These are phyloP conservation scores for Solanum pennellii DNA, from an alignment of 257 asterid genomes.

Conservation along the genomic window DNA sequence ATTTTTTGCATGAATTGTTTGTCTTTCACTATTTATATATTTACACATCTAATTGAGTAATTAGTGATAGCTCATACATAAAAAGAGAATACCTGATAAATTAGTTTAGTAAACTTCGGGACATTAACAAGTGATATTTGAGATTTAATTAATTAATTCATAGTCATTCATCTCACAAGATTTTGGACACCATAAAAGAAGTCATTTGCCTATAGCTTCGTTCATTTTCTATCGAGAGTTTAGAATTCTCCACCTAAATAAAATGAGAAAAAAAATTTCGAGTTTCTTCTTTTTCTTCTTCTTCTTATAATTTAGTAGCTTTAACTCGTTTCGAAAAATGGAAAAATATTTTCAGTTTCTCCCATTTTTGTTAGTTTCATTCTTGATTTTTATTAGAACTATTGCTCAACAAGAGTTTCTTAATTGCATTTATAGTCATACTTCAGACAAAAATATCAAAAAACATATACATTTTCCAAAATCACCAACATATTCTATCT, in stretches of 20 bases:
- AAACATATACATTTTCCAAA: not conserved
- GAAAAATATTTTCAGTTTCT: not conserved
- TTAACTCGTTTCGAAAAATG: not conserved
- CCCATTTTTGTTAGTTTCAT: not conserved
- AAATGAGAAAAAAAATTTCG: not conserved
- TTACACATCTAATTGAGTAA: not conserved
- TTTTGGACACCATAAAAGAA: not conserved
- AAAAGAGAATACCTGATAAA: not conserved
- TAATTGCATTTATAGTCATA: not conserved
- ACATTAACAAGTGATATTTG: not conserved
- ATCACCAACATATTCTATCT: constrained; percentile 10
- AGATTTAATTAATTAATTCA: not conserved
- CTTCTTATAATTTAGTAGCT: not conserved
- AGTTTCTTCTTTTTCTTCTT: not conserved
- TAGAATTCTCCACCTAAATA: not conserved
- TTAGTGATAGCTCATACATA: not conserved
- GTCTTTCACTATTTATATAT: accelerated
- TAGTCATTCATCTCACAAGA: not conserved
- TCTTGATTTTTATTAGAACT: not conserved
- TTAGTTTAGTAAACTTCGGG: not conserved
- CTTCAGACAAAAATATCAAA: not conserved
- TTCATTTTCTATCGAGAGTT: not conserved
- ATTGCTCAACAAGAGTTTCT: not conserved
- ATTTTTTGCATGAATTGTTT: not conserved
- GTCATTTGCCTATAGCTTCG: not conserved